These are phyloP conservation scores for Conoideocrella luteorostrata DNA, from an alignment of 2,329 filamentous ascomycete genomes.

Conservation along the genomic window DNA sequence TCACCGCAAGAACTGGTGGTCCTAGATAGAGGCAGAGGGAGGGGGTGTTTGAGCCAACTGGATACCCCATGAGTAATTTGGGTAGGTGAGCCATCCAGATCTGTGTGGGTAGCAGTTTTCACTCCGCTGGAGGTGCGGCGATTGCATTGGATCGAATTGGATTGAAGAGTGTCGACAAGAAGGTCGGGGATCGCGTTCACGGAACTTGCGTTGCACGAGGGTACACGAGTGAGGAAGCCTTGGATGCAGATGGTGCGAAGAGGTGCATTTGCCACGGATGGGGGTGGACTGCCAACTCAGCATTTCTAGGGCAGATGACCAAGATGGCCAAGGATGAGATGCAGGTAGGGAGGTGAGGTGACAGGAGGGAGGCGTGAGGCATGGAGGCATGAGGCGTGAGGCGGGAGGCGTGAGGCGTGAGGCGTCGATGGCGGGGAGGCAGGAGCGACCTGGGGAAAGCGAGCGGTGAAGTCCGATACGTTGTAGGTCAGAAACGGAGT, in stretches of 20 bases:
- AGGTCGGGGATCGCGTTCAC: too few species aligned
- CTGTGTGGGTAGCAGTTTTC: neutral
- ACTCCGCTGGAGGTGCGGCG: neutral
- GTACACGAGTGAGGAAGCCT: too few species aligned
- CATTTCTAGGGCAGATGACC: slow-evolving; percentile 31
- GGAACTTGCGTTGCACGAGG: slow-evolving; percentile 1
- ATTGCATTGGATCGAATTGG: neutral
- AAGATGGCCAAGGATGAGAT: slow-evolving; percentile 7
- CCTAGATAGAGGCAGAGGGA: neutral
- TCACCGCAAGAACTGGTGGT: slow-evolving; percentile 4
- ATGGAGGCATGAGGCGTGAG: neutral
- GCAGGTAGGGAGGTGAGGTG: slow-evolving; percentile 6
- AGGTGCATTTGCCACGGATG: slow-evolving; percentile 6
- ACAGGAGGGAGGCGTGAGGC: neutral
- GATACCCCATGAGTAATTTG: too few species aligned
- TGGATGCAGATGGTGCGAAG: slow-evolving; percentile 3
- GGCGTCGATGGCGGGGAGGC: neutral
- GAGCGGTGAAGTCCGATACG: neutral
- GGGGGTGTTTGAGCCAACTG: neutral
- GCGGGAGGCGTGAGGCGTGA: too few species aligned
- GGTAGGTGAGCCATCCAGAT: slow-evolving; percentile 1
- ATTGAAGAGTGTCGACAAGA: too few species aligned
- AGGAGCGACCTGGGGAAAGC: neutral
- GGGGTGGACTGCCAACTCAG: slow-evolving; percentile 28
- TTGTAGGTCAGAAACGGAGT: neutral